Evolutionary conservation across 2,329 filamentous ascomycete genomes (phyloP), one percentile per base, ranked within the genome.

Genomic region (Setomelanomma holmii): DNA sequence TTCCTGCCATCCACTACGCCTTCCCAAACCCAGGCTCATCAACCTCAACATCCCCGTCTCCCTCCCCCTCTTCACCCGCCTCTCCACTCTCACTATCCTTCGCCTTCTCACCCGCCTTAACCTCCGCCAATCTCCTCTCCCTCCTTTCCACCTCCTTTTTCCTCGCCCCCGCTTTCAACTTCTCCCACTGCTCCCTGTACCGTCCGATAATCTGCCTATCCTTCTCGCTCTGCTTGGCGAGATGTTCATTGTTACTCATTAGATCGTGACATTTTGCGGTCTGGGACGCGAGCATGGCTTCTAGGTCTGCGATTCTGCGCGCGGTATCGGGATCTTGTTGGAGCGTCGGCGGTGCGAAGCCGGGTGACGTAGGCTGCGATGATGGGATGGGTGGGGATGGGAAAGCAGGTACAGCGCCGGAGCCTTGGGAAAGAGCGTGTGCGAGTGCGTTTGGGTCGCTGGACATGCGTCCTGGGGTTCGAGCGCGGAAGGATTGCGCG

Each of bases 401-500:
- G 4, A 60, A 51, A n/a, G 65, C 55, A 0, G 66, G 60, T 2
- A 55, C 24, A n/a, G 58, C 49, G 36, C 58, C 62, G 16, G 66
- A 36, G 49, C 62, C 65, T 22, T 63, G 59, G 6, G 66, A 50
- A 14, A 69, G 56, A 24, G 68, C 67, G 17, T 69, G 66, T 6
- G 69, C 65, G 14, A 70, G 62, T 1, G 67, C 64, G 5, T 34
- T 49, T 2, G 68, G 66, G 49, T 72, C 69, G 38, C 59, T 65
- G 24, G 60, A 49, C 21, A 56, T 52, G 19, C 49, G 49, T 7
- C 54, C 45, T 6, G 61, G 54, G 5, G 63, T 55, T 30, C 71
- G 61, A 10, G 53, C 79, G 76, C 60, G 80, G 78, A 64, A 86
- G 62, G 91, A 96, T 72, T 97, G 91, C 12, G 93, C 90, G 27